Evolutionary conservation across 164 flowering plant species (phyloP), one percentile per base, ranked within the genome.

Genomic region (Stephania japonica): DNA sequence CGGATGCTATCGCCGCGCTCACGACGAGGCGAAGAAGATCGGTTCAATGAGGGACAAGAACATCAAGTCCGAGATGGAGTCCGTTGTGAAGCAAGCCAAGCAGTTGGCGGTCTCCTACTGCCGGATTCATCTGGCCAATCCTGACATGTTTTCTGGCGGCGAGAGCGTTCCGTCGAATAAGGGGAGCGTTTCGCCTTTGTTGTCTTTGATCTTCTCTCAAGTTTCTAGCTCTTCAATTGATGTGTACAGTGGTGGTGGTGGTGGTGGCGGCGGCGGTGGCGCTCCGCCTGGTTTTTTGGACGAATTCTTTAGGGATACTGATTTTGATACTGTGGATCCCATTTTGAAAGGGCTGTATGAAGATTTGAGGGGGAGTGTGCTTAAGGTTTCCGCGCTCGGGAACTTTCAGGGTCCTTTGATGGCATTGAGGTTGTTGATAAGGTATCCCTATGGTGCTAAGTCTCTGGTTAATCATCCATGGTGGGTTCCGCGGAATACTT

Each of bases 361-460:
- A 79, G 89, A 90, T 70, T 83, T 96, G 86, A 88, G 99, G 74
- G 87, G 86, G 4, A 87, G 75, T 71, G 95, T 93, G 56, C 66
- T 93, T 27, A 90, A 86, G 78, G 91, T 88, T 42, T 93, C 98
- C 0, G 97, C 90, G 67, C 78, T 96, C 21, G 99, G 99, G 78
- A 86, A 91, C 67, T 96, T 93, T 76, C 98, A 91, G 85, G 92
- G 84, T 83, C 93, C 97, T 0, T 79, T 93, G 72, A 87, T 95
- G 81, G 97, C 92, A 1, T 79, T 93, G 79, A 21, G 76, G 84
- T 80, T 72, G 82, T 78, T 96, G 79, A 83, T 93, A 68, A 89
- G 81, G 12, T 87, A 84, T 69, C 93, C 92, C 0, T 73, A 80
- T 63, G 91, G 91, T 21, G 95, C 91, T 0, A 91, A 89, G 80